These are phyloP conservation scores for Pyracantha coccinea DNA, from an alignment of 331 rosid genomes.

Conservation along the genomic window DNA sequence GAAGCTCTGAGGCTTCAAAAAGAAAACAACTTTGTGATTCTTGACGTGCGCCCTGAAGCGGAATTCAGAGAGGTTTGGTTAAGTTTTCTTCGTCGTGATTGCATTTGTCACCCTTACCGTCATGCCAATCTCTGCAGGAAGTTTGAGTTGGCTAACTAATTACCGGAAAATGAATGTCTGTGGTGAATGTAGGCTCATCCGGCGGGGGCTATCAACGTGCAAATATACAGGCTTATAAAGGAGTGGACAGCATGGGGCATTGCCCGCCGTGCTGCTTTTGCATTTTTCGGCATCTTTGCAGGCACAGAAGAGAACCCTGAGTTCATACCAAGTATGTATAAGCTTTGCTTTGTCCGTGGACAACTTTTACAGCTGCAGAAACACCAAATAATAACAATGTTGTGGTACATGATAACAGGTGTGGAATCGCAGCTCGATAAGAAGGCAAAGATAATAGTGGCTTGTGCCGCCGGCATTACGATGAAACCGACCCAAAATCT, in stretches of 20 bases:
- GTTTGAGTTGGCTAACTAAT: background rate
- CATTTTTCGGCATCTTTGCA: slow-evolving; percentile 89
- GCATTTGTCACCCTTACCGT: background rate
- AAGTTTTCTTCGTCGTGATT: background rate
- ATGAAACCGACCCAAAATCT: slow-evolving; percentile 90
- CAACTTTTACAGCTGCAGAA: background rate
- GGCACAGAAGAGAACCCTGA: slow-evolving; percentile 99
- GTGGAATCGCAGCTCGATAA: slow-evolving; percentile 69
- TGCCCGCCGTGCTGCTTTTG: slow-evolving; percentile 94
- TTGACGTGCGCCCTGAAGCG: slow-evolving; percentile 92
- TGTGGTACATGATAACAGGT: slow-evolving; percentile 30
- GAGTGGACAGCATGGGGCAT: slow-evolving; percentile 99
- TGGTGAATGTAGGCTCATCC: slow-evolving; percentile 65
- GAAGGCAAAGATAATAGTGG: slow-evolving; percentile 79
- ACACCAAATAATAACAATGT: background rate
- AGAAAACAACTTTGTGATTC: slow-evolving; percentile 90
- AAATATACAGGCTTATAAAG: slow-evolving; percentile 94
- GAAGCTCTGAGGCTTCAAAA: slow-evolving; percentile 95
- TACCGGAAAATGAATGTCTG: background rate
- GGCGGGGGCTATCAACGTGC: slow-evolving; percentile 78
- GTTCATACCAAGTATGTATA: slow-evolving; percentile 52
- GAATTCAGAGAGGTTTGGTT: slow-evolving; percentile 75
- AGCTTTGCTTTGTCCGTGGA: background rate
- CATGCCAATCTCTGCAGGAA: background rate
- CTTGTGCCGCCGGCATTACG: slow-evolving; percentile 87